A percentile compares a stretch with the other conserved stretches of the same genome.
phyloP scores from a whole-genome alignment of 371 early-diverging fungal species.

The Rhizomucor miehei region DNA sequence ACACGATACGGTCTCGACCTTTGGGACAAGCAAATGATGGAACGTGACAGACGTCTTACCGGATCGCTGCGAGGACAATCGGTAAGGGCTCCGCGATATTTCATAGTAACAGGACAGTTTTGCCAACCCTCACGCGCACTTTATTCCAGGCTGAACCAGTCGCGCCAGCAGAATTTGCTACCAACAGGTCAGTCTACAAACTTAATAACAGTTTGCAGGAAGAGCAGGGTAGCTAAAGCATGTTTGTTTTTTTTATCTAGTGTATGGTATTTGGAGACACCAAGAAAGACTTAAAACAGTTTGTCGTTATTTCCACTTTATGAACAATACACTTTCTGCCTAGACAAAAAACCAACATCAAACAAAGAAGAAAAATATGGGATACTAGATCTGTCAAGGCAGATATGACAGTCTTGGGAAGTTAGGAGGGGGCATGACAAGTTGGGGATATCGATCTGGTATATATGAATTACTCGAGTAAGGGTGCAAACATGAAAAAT shows the following conservation, averaged over 20 bases:
- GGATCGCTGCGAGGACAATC: constrained; percentile 48
- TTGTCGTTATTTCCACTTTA: not conserved
- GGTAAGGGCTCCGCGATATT: constrained; percentile 17
- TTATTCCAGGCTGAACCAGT: constrained; percentile 29
- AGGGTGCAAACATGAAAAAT: not conserved
- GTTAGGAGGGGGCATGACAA: not conserved
- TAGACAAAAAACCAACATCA: not conserved
- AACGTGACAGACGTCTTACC: constrained; percentile 53
- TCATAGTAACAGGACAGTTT: not conserved
- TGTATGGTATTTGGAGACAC: constrained; percentile 50
- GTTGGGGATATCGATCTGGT: not conserved
- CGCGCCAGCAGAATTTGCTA: constrained; percentile 42
- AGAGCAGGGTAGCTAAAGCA: not conserved
- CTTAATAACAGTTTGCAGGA: not conserved
- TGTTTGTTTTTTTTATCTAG: constrained; percentile 11
- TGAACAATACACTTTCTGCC: not conserved
- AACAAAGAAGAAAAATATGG: not conserved
- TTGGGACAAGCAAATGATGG: constrained; percentile 56
- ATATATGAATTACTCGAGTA: not conserved
- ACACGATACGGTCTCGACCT: constrained; percentile 37
- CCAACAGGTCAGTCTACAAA: constrained; percentile 33
- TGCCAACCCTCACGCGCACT: not conserved
- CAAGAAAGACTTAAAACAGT: constrained; percentile 26
- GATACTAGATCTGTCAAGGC: not conserved
- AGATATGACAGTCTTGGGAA: not conserved